Conservation (phyloP, 306 rosid species). For the Prunus armeniaca region DNA sequence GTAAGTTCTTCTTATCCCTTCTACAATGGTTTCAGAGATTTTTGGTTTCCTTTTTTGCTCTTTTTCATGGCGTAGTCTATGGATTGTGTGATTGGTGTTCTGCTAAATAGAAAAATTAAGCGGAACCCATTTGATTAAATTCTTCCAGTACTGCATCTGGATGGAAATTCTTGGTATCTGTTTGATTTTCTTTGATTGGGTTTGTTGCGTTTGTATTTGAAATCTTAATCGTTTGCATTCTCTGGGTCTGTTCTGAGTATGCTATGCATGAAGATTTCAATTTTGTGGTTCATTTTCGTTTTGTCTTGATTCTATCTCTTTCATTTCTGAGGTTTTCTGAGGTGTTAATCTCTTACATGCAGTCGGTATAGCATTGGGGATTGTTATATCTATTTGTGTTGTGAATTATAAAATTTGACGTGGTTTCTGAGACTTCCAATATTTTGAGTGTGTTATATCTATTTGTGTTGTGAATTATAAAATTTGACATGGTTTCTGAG, state of each 20-base stretch:
- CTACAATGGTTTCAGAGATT: not conserved
- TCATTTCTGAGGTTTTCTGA: not conserved
- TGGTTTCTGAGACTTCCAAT: too few relatives aligned
- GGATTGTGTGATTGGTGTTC: not conserved
- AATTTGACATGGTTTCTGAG: too few relatives aligned
- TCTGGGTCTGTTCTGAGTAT: not conserved
- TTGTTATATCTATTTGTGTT: not conserved
- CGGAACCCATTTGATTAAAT: not conserved
- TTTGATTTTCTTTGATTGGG: not conserved
- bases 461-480: too few relatives aligned
- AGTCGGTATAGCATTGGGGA: not conserved
- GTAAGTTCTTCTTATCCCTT: conserved; percentile 22
- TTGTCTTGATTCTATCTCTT: not conserved
- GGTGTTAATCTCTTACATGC: not conserved
- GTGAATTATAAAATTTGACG: too few relatives aligned
- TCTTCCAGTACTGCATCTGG: not conserved
- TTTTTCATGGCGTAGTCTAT: not conserved
- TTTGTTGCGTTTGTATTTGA: not conserved
- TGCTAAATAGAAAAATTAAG: not conserved
- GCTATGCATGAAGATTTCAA: not conserved
- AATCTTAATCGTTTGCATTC: not conserved
- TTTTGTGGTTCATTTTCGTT: not conserved
- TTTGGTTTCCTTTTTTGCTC: not conserved
- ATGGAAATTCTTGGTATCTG: not conserved
- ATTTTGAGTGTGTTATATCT: not conserved